These are phyloP conservation scores for Alternaria sp. DNA, from an alignment of 2,329 filamentous ascomycete species.

Conservation along the genomic window DNA sequence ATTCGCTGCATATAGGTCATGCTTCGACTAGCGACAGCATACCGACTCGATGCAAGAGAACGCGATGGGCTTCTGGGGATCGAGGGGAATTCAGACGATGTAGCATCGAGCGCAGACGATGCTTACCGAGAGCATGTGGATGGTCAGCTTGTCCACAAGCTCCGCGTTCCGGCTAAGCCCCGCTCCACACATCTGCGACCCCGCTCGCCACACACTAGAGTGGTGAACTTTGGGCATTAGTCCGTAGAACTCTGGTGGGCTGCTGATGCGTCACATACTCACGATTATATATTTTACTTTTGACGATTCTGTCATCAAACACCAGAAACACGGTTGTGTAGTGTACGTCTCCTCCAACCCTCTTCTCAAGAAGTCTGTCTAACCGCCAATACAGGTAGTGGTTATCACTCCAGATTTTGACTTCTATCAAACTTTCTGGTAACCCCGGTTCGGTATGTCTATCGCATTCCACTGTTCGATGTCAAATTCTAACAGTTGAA, in stretches of 20 bases:
- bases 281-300: too few relatives aligned
- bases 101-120: neutral
- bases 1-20: neutral
- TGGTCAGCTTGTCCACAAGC: neutral
- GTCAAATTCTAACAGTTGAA: neutral
- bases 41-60: neutral
- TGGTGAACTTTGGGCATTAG: neutral
- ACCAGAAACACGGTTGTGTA: slow-evolving; percentile 7
- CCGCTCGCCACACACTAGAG: neutral
- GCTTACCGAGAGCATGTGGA: neutral
- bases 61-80: neutral
- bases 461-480: neutral
- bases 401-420: slow-evolving; percentile 22
- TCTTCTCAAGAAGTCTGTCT: neutral
- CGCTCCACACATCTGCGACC: neutral
- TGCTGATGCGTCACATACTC: rapidly evolving
- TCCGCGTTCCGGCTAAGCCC: neutral
- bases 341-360: slow-evolving; percentile 2
- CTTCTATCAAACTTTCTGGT: slow-evolving; percentile 8
- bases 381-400: slow-evolving; percentile 10
- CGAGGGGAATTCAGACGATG: neutral
- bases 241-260: neutral
- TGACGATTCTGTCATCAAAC: neutral
- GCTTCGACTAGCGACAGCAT: neutral
- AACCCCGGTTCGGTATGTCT: slow-evolving; percentile 12